A percentile compares a stretch with the other conserved stretches of the same genome.
phyloP scores from a whole-genome alignment of 768 basidiomycete genomes.

The Hericium erinaceus region DNA sequence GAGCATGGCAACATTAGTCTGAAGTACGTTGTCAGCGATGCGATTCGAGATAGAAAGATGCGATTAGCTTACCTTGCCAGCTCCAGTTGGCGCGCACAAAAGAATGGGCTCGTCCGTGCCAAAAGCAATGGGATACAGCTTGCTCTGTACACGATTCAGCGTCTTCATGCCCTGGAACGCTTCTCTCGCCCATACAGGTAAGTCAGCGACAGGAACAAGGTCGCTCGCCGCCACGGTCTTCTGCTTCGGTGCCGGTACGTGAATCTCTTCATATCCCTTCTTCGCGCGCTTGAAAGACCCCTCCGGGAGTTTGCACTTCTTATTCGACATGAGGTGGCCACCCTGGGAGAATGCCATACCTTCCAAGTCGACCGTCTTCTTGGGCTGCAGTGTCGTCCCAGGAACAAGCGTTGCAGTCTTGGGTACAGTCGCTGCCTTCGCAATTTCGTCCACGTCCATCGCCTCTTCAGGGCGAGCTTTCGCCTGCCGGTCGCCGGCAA shows the following conservation, averaged over 20 bases:
- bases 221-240: constrained; percentile 56
- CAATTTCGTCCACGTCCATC: constrained; percentile 73
- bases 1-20: constrained; percentile 98
- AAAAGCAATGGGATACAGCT: constrained; percentile 87
- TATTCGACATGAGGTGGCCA: constrained; percentile 96
- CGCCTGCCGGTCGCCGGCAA: constrained; percentile 71
- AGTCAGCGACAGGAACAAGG: constrained; percentile 54
- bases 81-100: constrained; percentile 96
- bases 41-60: background rate
- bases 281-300: constrained; percentile 95
- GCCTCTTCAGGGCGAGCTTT: constrained; percentile 44
- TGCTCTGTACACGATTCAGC: constrained; percentile 90
- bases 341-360: constrained; percentile 95
- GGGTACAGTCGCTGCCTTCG: constrained; percentile 39
- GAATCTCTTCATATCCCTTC: constrained; percentile 98
- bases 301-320: constrained; percentile 95
- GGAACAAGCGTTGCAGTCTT: constrained; percentile 83
- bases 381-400: constrained; percentile 81
- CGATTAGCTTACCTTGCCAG: constrained; percentile 71
- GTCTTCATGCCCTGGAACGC: constrained; percentile 74
- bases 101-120: constrained; percentile 91
- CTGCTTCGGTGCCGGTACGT: constrained; percentile 88
- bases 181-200: constrained; percentile 82
- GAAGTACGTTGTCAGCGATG: constrained; percentile 10
- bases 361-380: constrained; percentile 80